A percentile compares a stretch with the other conserved stretches of the same genome.
Evolutionary conservation across 208 protist genomes (phyloP).

Genomic region (Phytomonas sp.): DNA sequence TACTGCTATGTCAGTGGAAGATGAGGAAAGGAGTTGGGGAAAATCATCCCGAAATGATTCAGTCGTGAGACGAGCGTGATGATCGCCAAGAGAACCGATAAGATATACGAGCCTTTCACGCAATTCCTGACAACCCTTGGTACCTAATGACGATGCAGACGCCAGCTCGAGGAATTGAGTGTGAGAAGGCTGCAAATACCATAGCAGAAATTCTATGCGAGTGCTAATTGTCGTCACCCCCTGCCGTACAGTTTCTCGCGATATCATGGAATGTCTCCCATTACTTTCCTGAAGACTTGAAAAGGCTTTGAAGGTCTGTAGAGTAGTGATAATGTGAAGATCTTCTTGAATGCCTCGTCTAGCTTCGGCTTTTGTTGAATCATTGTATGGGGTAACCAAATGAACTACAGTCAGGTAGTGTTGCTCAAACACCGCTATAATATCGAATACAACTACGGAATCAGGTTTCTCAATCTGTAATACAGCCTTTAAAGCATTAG

Average conservation of each 20-base stretch:
- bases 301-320: slow-evolving; percentile 60
- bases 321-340: slow-evolving; percentile 48
- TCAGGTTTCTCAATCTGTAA: slow-evolving; percentile 11
- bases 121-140: slow-evolving; percentile 27
- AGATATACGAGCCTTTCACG: slow-evolving; percentile 34
- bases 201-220: slow-evolving; percentile 45
- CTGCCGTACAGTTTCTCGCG: slow-evolving; percentile 13
- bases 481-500: slow-evolving; percentile 33
- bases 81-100: slow-evolving; percentile 37
- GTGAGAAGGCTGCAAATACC: slow-evolving; percentile 30
- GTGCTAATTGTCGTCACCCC: slow-evolving; percentile 24
- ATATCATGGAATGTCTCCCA: slow-evolving; percentile 1
- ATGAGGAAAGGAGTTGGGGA: slow-evolving; percentile 23
- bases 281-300: slow-evolving; percentile 16
- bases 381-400: slow-evolving; percentile 25
- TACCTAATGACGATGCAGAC: slow-evolving; percentile 36
- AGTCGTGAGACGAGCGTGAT: slow-evolving; percentile 26
- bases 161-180: slow-evolving; percentile 34
- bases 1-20: neutral
- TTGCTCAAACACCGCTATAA: neutral
- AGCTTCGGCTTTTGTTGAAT: neutral
- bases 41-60: slow-evolving; percentile 21
- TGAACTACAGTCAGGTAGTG: slow-evolving; percentile 8
- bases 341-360: slow-evolving; percentile 40
- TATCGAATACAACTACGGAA: slow-evolving; percentile 7